Conservation (phyloP, 2,329 filamentous ascomycete species). For the Trichoderma atrobrunneum region DNA sequence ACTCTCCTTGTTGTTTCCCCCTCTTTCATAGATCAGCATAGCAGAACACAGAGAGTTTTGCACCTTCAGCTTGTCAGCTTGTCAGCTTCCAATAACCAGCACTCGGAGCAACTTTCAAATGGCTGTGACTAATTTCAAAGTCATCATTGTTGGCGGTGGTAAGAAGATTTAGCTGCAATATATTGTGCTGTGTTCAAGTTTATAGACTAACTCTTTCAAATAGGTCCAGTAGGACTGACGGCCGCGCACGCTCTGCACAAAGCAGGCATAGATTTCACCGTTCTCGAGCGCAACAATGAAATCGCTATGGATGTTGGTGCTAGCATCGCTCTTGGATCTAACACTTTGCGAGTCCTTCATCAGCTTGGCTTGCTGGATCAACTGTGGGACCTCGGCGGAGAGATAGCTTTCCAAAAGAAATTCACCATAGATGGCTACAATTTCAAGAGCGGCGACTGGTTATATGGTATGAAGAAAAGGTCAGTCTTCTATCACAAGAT, state of each 20-base stretch:
- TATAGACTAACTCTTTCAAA: neutral
- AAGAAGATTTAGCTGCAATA: neutral
- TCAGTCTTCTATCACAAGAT: constrained; percentile 16
- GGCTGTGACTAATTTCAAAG: neutral
- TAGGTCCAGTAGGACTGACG: constrained; percentile 28
- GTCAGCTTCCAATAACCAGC: neutral
- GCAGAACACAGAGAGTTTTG: no score
- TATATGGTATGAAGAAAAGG: constrained; percentile 27
- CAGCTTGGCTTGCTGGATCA: constrained; percentile 33
- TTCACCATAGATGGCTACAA: constrained; percentile 29
- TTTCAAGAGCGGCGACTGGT: constrained; percentile 27
- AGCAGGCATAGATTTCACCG: constrained; percentile 37
- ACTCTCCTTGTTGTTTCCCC: no score
- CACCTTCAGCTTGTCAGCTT: no score
- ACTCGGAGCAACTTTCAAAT: neutral
- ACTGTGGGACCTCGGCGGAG: constrained; percentile 25
- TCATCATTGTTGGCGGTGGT: neutral
- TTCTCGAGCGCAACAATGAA: constrained; percentile 35
- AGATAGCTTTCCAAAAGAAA: constrained; percentile 24
- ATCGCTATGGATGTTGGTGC: constrained; percentile 31
- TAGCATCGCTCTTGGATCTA: constrained; percentile 33
- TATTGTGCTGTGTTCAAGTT: neutral
- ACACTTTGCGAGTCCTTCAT: constrained; percentile 30
- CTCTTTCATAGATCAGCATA: no score
- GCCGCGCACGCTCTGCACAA: constrained; percentile 28